These are phyloP conservation scores for Trichothecium sympodiale DNA, from an alignment of 2,329 filamentous ascomycete genomes.

Conservation along the genomic window DNA sequence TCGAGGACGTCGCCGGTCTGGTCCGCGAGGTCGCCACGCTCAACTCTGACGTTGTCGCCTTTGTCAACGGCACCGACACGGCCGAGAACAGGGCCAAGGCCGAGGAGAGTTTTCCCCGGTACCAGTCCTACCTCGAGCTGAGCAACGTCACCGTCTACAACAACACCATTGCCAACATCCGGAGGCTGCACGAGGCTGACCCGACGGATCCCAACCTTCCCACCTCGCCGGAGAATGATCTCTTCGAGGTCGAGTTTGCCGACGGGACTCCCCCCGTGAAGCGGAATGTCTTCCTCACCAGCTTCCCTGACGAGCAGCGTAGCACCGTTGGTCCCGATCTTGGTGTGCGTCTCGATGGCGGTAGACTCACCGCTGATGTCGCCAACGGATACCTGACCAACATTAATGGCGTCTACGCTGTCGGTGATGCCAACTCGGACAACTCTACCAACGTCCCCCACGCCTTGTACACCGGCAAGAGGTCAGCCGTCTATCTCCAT, in stretches of 20 bases:
- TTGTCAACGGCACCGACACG: conserved; percentile 49
- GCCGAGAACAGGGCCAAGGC: conserved; percentile 25
- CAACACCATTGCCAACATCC: conserved; percentile 36
- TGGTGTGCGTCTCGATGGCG: conserved; percentile 32
- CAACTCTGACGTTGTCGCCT: conserved; percentile 43
- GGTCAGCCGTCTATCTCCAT: conserved; percentile 44
- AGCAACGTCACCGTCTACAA: conserved; percentile 45
- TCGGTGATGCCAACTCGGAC: conserved; percentile 50
- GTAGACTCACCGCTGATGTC: conserved; percentile 29
- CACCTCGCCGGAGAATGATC: conserved; percentile 36
- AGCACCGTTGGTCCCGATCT: conserved; percentile 34
- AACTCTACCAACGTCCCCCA: conserved; percentile 50
- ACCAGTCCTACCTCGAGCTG: conserved; percentile 34
- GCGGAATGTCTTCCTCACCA: conserved; percentile 40
- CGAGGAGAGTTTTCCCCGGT: conserved; percentile 29
- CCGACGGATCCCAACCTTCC: conserved; percentile 27
- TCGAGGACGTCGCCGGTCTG: conserved; percentile 30
- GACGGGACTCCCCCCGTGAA: conserved; percentile 22
- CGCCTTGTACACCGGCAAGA: conserved; percentile 48
- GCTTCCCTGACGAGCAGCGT: conserved; percentile 33
- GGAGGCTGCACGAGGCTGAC: conserved; percentile 29
- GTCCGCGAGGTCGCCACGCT: conserved; percentile 43
- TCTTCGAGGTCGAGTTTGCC: conserved; percentile 42
- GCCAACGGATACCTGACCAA: conserved; percentile 37
- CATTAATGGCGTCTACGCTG: conserved; percentile 40